Percentiles rank a stretch among this genome's conserved stretches.
phyloP scores from a whole-genome alignment of 805 yeast species.

The Debaryomyces maramus region DNA sequence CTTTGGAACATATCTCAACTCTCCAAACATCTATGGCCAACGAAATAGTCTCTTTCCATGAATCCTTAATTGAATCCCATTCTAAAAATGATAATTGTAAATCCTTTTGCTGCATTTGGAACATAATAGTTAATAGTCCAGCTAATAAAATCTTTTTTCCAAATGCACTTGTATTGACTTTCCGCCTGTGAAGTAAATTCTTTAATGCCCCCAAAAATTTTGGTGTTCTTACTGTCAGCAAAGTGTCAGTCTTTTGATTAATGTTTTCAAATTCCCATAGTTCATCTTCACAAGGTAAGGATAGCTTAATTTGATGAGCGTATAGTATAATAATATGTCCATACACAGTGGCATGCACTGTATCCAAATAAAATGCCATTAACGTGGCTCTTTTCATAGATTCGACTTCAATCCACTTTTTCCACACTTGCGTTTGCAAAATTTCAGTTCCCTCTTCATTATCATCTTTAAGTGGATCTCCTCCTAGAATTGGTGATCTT shows the following conservation, averaged over 20 bases:
- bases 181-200: slow-evolving; percentile 20
- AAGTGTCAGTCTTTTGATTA: slow-evolving; percentile 11
- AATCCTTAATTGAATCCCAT: slow-evolving; percentile 24
- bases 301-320: slow-evolving; percentile 28
- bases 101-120: slow-evolving; percentile 28
- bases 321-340: slow-evolving; percentile 27
- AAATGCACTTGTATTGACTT: slow-evolving; percentile 20
- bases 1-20: slow-evolving; percentile 19
- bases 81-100: slow-evolving; percentile 23
- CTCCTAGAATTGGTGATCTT: slow-evolving; percentile 34
- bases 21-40: slow-evolving; percentile 32
- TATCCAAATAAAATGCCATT: slow-evolving; percentile 38
- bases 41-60: slow-evolving; percentile 28
- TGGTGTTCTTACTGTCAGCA: slow-evolving; percentile 17
- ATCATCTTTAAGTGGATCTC: slow-evolving; percentile 36
- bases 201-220: slow-evolving; percentile 24
- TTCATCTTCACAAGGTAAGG: slow-evolving; percentile 30
- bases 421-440: slow-evolving; percentile 21
- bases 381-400: slow-evolving; percentile 32
- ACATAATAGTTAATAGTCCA: slow-evolving; percentile 23
- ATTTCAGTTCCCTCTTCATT: slow-evolving; percentile 19
- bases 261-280: slow-evolving; percentile 27
- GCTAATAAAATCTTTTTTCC: slow-evolving; percentile 24
- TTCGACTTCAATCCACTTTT: slow-evolving; percentile 40
- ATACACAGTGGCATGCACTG: slow-evolving; percentile 35